Evolutionary conservation across 2,329 filamentous ascomycete genomes (phyloP).

Genomic region (Basipetospora chlamydospora): DNA sequence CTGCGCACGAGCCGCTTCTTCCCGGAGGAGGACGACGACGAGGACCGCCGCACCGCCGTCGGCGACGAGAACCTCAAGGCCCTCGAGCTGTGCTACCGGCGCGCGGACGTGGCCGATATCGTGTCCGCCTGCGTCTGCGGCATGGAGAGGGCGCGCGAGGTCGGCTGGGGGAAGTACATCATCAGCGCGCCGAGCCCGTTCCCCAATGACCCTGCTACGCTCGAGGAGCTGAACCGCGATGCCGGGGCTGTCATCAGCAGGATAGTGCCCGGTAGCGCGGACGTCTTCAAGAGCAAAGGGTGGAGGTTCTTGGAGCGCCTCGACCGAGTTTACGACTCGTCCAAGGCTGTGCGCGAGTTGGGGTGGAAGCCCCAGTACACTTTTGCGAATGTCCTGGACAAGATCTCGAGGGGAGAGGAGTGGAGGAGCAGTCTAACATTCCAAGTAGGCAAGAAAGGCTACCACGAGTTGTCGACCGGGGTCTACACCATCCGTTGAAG

Average conservation of each 20-base stretch:
- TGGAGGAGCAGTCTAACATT: conserved; percentile 24
- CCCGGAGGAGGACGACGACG: conserved; percentile 31
- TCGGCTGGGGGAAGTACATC: conserved; percentile 26
- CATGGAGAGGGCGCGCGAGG: conserved; percentile 17
- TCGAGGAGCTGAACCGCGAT: conserved; percentile 19
- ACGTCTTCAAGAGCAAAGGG: conserved; percentile 16
- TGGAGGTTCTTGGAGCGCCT: conserved; percentile 24
- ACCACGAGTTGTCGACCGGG: conserved; percentile 26
- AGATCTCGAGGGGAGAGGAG: conserved; percentile 18
- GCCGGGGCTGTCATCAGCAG: conserved; percentile 17
- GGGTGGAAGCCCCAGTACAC: conserved; percentile 28
- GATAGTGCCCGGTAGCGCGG: conserved; percentile 14
- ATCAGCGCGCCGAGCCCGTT: conserved; percentile 29
- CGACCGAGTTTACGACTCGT: conserved; percentile 30
- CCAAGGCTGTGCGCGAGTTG: conserved; percentile 24
- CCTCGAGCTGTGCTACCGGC: conserved; percentile 29
- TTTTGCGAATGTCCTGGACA: conserved; percentile 20
- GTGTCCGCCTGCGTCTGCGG: conserved; percentile 25
- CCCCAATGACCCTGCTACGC: conserved; percentile 13
- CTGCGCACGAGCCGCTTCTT: conserved; percentile 34
- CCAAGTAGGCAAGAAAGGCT: conserved; percentile 27
- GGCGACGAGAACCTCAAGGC: conserved; percentile 31
- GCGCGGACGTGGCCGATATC: conserved; percentile 28
- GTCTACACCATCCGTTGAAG: conserved; percentile 18
- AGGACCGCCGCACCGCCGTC: conserved; percentile 20